Evolutionary conservation across 2,329 filamentous ascomycete genomes (phyloP).

Genomic region (Periconia sp.): DNA sequence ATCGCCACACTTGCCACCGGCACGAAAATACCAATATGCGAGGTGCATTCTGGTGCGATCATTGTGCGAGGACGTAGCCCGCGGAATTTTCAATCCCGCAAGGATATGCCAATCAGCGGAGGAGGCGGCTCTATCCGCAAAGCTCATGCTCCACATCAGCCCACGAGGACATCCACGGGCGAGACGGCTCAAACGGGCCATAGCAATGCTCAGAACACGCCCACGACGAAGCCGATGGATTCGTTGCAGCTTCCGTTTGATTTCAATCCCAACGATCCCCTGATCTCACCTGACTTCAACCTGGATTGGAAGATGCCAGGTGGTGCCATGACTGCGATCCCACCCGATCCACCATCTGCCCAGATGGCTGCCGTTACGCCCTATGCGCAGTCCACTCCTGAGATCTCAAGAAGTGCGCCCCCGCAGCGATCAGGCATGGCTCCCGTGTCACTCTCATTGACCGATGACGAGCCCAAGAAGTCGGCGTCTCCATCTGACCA

Average conservation of each 20-base stretch:
- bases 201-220: conserved; percentile 29
- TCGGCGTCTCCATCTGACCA: conserved; percentile 42
- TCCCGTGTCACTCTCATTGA: conserved; percentile 62
- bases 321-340: conserved; percentile 51
- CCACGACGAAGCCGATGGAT: conserved; percentile 39
- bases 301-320: conserved; percentile 53
- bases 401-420: conserved; percentile 51
- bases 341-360: conserved; percentile 45
- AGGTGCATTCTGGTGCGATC: conserved; percentile 86
- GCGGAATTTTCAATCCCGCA: conserved; percentile 91
- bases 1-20: conserved; percentile 83
- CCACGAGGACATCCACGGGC: conserved; percentile 44
- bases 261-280: conserved; percentile 49
- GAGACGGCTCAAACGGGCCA: conserved; percentile 39
- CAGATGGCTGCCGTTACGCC: conserved; percentile 43
- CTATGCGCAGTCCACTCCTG: conserved; percentile 61
- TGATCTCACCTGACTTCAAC: conserved; percentile 47
- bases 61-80: conserved; percentile 93
- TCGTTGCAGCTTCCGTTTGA: conserved; percentile 49
- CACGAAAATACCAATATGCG: conserved; percentile 79
- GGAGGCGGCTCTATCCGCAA: conserved; percentile 81
- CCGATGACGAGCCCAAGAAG: conserved; percentile 60
- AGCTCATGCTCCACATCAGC: conserved; percentile 41
- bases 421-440: conserved; percentile 50
- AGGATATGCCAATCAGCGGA: conserved; percentile 86